Base-by-base conservation (phyloP, 352 stramenopile species). In the Phytophthora brassicae region DNA sequence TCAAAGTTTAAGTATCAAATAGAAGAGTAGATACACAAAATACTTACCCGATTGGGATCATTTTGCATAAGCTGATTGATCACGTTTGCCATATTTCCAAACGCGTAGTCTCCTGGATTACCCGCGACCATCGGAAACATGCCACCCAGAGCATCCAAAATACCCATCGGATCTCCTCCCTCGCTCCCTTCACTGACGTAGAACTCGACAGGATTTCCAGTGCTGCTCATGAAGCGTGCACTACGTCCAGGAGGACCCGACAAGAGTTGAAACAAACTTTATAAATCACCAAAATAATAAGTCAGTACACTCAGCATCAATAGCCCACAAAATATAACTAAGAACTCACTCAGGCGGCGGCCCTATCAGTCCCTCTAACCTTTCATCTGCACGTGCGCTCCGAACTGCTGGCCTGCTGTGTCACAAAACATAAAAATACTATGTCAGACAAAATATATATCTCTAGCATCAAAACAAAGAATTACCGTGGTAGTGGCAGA, bases 31-130 rank as follows among this genome's bases (percentile, higher is more conserved):
- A 41, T 51, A 17, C 14, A 41, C 16, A 8, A 60, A 16, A 11
- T 3, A 66, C 77, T 60, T 80, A 94, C 86, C 64, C 86, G 73
- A 57, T 93, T 95, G 7, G 84, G 72, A 29, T 95, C 86, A 64
- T 94, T 93, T 50, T 93, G 84, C 86, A 95, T 95, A 17, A 95
- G 77, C 56, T 95, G 86, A 59, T 94, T 94, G 51, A 95, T 94
- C 22, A 95, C 72, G 43, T 72, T 92, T 14, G 85, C 79, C 60
- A 94, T 84, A 46, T 89, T 93, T 26, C 86, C 86, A 56, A 95
- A 90, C 4, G 84, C 86, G 43, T 95, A 95, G 66, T 95, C 86
- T 1, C 86, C 84, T 8, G 82, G 64, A 38, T 91, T 90, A 39
- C 81, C 75, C 14, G 76, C 70, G 23, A 90, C 43, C 33, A 81